Evolutionary conservation across 2,329 filamentous ascomycete species (phyloP).

Genomic region (Botrytis sinoallii): DNA sequence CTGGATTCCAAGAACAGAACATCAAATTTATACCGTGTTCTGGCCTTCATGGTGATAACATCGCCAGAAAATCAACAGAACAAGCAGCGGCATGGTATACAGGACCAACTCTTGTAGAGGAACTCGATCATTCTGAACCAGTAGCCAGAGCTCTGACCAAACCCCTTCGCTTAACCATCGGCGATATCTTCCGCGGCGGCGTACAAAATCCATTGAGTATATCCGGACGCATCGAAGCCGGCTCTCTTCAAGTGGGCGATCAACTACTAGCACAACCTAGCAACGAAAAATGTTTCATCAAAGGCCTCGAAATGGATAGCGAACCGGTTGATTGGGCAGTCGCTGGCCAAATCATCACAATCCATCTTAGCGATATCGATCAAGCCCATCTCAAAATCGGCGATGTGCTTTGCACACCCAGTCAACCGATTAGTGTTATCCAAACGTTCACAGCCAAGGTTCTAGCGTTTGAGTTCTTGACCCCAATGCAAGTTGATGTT

Average conservation of each 20-base stretch:
- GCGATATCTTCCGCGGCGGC: slow-evolving; percentile 79
- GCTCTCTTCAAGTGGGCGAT: slow-evolving; percentile 82
- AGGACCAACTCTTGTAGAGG: slow-evolving; percentile 75
- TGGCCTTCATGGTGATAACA: slow-evolving; percentile 84
- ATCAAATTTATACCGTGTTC: slow-evolving; percentile 87
- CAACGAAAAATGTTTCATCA: slow-evolving; percentile 75
- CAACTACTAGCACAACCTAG: slow-evolving; percentile 75
- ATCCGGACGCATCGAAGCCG: slow-evolving; percentile 80
- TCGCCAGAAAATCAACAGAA: slow-evolving; percentile 58
- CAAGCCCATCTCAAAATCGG: slow-evolving; percentile 76
- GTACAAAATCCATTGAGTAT: slow-evolving; percentile 80
- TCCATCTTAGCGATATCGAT: slow-evolving; percentile 86
- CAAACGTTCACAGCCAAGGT: slow-evolving; percentile 78
- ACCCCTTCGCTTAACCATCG: slow-evolving; percentile 81
- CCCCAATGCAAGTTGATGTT: slow-evolving; percentile 86
- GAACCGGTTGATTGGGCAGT: slow-evolving; percentile 82
- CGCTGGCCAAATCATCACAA: slow-evolving; percentile 80
- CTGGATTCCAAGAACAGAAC: slow-evolving; percentile 78
- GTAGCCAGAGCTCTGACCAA: slow-evolving; percentile 68
- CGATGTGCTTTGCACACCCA: slow-evolving; percentile 77
- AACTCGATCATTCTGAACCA: slow-evolving; percentile 79
- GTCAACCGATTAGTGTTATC: slow-evolving; percentile 65
- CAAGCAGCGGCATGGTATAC: slow-evolving; percentile 71
- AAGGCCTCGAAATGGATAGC: slow-evolving; percentile 73
- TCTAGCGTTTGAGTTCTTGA: slow-evolving; percentile 82